These are phyloP conservation scores for Wickerhamiella brachini DNA, from an alignment of 805 yeast species.

Conservation along the genomic window DNA sequence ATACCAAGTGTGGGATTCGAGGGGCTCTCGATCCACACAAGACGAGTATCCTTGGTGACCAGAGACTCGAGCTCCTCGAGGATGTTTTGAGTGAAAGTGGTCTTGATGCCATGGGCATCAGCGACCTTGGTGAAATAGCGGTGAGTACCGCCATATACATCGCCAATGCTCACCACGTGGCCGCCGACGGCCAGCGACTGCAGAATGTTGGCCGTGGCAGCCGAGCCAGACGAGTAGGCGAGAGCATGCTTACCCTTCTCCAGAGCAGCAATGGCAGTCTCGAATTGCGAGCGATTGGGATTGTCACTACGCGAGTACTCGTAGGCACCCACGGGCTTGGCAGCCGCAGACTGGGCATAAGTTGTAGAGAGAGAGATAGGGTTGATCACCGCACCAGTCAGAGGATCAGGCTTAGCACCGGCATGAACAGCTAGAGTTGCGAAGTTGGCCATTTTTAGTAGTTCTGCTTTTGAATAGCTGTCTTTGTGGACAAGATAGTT, in stretches of 20 bases:
- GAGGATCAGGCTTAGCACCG: constrained; percentile 56
- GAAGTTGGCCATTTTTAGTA: constrained; percentile 26
- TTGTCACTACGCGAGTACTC: constrained; percentile 78
- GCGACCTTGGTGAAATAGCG: constrained; percentile 83
- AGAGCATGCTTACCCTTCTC: constrained; percentile 56
- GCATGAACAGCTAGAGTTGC: constrained; percentile 79
- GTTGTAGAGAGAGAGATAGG: constrained; percentile 77
- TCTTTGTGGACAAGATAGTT: neutral
- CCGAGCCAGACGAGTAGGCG: constrained; percentile 78
- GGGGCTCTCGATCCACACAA: constrained; percentile 84
- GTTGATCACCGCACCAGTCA: constrained; percentile 77
- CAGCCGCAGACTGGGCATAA: constrained; percentile 67
- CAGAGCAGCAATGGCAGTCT: constrained; percentile 61
- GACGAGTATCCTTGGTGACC: constrained; percentile 47
- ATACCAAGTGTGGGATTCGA: constrained; percentile 75
- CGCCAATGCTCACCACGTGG: constrained; percentile 68
- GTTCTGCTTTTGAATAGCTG: no score
- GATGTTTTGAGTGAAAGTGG: constrained; percentile 54
- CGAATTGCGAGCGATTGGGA: constrained; percentile 77
- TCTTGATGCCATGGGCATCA: constrained; percentile 57
- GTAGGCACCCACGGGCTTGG: constrained; percentile 61
- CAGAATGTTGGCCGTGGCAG: constrained; percentile 62
- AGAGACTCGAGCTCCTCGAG: constrained; percentile 41
- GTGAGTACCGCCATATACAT: constrained; percentile 86
- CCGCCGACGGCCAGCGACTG: constrained; percentile 54